Conservation (phyloP, 306 rosid genomes). For the Cotoneaster glaucophyllus region DNA sequence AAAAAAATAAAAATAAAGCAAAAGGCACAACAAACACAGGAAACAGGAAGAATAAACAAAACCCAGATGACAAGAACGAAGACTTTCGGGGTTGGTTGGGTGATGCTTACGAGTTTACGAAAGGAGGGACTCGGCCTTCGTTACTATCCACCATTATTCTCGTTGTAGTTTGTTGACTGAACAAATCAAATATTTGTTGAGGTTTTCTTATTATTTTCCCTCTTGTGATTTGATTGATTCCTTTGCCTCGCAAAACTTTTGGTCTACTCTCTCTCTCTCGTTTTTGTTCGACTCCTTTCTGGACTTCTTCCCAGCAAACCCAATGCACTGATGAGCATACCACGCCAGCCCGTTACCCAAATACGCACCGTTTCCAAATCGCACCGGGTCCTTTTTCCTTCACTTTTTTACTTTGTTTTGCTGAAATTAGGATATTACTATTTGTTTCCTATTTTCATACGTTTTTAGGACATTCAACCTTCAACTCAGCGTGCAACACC, state of each 20-base stretch:
- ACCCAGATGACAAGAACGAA: background rate
- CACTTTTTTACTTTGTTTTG: background rate
- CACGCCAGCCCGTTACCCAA: background rate
- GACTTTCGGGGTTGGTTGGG: constrained; percentile 11
- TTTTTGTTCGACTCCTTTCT: background rate
- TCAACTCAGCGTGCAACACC: background rate
- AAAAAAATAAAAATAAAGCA: background rate
- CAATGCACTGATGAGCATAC: background rate
- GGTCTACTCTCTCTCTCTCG: background rate
- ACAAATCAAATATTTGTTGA: background rate
- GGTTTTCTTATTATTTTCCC: background rate
- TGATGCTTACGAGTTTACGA: constrained; percentile 16
- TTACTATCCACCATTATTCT: constrained; percentile 5
- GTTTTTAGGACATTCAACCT: no score
- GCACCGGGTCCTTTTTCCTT: background rate
- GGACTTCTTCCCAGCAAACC: background rate
- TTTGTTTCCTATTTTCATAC: no score
- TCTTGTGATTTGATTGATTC: background rate
- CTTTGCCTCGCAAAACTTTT: background rate
- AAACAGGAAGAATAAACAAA: background rate
- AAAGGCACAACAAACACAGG: background rate
- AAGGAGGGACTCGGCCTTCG: constrained; percentile 15
- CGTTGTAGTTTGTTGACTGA: constrained; percentile 33
- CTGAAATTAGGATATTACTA: background rate
- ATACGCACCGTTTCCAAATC: background rate